Percentiles rank a stretch among this genome's conserved stretches.
Conservation (phyloP, 164 flowering plant species). For the Kingdonia uniflora region DNA sequence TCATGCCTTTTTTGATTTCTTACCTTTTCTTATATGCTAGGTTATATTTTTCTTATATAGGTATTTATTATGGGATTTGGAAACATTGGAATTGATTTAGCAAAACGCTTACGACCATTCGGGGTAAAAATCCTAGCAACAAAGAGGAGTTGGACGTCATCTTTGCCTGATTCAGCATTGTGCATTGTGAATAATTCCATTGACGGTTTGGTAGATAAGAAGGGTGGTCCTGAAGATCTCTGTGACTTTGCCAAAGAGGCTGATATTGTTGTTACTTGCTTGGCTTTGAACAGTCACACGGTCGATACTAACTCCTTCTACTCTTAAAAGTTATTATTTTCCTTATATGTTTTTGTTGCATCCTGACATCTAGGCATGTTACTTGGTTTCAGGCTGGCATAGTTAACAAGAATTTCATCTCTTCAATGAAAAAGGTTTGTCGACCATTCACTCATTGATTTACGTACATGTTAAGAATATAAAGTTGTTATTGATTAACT, state of each 20-base stretch:
- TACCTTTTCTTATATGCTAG: no score
- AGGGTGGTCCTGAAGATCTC: constrained; percentile 58
- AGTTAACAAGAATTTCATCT: constrained; percentile 55
- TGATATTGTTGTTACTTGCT: constrained; percentile 73
- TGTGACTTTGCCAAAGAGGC: constrained; percentile 60
- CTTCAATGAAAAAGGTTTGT: constrained; percentile 87
- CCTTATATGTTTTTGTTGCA: background rate
- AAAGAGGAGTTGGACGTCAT: constrained; percentile 61
- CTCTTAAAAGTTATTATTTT: constrained; percentile 2
- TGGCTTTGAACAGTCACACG: constrained; percentile 58
- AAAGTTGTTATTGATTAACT: no score
- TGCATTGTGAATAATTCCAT: constrained; percentile 13
- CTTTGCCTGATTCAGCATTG: constrained; percentile 14
- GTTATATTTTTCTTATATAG: constrained; percentile 27
- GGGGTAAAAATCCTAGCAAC: constrained; percentile 86
- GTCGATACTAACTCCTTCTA: constrained; percentile 21
- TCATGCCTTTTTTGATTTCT: no score
- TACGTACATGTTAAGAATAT: background rate
- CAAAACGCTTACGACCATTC: constrained; percentile 75
- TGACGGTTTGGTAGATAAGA: constrained; percentile 62
- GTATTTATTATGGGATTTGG: constrained; percentile 87
- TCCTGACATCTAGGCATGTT: constrained; percentile 5
- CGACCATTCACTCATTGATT: constrained; percentile 4
- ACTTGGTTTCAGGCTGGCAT: constrained; percentile 52
- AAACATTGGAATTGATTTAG: constrained; percentile 70